Evolutionary conservation across 257 asterid genomes (phyloP).

Genomic region (Solanum pinnatisectum): DNA sequence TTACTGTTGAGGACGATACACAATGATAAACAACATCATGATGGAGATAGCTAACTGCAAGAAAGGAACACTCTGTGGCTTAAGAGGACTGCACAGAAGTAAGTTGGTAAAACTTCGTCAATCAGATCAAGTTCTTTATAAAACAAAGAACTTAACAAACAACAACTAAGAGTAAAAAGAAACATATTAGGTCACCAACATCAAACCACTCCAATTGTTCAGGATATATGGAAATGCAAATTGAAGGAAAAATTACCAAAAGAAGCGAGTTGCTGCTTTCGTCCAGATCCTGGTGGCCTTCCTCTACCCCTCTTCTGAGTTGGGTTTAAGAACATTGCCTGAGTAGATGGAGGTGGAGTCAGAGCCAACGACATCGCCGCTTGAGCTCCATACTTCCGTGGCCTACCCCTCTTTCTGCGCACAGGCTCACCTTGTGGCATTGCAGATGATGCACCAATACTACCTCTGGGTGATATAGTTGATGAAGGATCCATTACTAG

Average conservation of each 20-base stretch:
- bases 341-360: slow-evolving; percentile 36
- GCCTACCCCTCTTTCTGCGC: slow-evolving; percentile 78
- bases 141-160: not conserved
- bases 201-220: not conserved
- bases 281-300: slow-evolving; percentile 65
- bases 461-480: slow-evolving; percentile 37
- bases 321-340: slow-evolving; percentile 23
- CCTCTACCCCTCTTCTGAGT: slow-evolving; percentile 58
- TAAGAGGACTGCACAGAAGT: not conserved
- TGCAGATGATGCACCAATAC: slow-evolving; percentile 40
- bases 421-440: slow-evolving; percentile 52
- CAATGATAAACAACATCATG: not conserved
- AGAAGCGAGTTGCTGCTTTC: slow-evolving; percentile 47
- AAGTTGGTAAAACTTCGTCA: not conserved
- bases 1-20: not conserved
- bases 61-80: not conserved
- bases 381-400: slow-evolving; percentile 68
- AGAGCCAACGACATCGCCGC: slow-evolving; percentile 40
- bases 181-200: not conserved
- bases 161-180: not conserved
- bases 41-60: not conserved
- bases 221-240: not conserved
- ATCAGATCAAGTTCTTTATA: not conserved
- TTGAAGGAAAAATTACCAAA: slow-evolving; percentile 24
- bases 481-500: slow-evolving; percentile 50